phyloP scores from a whole-genome alignment of 768 basidiomycete species.

The Suillus tomentosus region DNA sequence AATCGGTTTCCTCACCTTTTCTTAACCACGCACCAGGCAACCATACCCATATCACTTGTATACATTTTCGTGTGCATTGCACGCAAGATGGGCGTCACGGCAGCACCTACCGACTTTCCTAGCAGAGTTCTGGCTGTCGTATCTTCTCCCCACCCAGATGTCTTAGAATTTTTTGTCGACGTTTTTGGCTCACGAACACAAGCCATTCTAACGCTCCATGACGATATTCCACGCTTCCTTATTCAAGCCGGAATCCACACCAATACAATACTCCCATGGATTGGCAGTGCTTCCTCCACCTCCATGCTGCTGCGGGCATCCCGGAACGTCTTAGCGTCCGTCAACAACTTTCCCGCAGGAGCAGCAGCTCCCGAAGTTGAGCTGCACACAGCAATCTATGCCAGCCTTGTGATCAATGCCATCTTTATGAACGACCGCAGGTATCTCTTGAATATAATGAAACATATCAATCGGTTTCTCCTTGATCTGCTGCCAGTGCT shows the following conservation, averaged over 20 bases:
- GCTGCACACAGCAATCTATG: constrained; percentile 36
- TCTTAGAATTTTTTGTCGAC: constrained; percentile 47
- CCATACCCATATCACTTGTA: constrained; percentile 62
- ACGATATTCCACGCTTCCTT: constrained; percentile 38
- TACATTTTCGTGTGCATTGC: constrained; percentile 59
- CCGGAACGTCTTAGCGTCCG: constrained; percentile 40
- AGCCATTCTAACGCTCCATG: constrained; percentile 36
- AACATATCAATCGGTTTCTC: constrained; percentile 37
- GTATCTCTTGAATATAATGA: constrained; percentile 35
- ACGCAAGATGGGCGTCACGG: constrained; percentile 50
- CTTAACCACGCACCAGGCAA: constrained; percentile 47
- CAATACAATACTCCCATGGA: constrained; percentile 19
- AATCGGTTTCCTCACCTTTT: constrained; percentile 64
- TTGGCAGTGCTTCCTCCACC: constrained; percentile 32
- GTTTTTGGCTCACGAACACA: constrained; percentile 43
- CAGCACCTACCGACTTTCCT: constrained; percentile 59
- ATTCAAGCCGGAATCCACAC: constrained; percentile 28
- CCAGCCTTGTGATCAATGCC: constrained; percentile 40
- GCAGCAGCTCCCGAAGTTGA: constrained; percentile 33
- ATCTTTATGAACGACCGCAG: constrained; percentile 38
- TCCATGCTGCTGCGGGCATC: constrained; percentile 44
- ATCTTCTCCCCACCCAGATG: constrained; percentile 35
- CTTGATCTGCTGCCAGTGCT: constrained; percentile 47
- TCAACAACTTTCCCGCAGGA: constrained; percentile 25
- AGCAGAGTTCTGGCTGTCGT: constrained; percentile 56